Percentiles rank a stretch among this genome's conserved stretches.
These are phyloP conservation scores for Cystobasidium sp. DNA, from an alignment of 1,284 basidiomycete species.

Conservation along the genomic window DNA sequence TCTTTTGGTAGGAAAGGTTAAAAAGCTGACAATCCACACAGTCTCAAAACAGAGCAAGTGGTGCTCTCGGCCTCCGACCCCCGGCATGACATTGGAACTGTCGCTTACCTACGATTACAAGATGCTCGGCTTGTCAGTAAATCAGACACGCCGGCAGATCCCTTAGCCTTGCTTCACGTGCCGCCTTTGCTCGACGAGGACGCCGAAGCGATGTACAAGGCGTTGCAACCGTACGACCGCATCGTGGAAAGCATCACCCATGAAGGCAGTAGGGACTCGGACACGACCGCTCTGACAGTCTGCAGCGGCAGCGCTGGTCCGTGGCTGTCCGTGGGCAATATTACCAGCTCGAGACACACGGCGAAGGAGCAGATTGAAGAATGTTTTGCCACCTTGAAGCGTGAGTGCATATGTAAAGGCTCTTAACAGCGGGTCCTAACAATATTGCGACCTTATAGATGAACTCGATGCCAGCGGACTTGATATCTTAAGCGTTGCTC, in stretches of 20 bases:
- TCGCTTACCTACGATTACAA: slow-evolving; percentile 83
- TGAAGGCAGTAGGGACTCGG: not conserved
- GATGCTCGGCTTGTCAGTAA: slow-evolving; percentile 63
- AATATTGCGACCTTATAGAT: slow-evolving; percentile 58
- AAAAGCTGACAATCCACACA: slow-evolving; percentile 52
- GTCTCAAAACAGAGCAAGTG: slow-evolving; percentile 70
- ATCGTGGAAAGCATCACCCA: not conserved
- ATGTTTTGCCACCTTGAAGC: slow-evolving; percentile 58
- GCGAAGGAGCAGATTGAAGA: slow-evolving; percentile 45
- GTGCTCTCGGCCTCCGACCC: slow-evolving; percentile 72
- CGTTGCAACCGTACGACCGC: not conserved
- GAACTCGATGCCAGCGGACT: slow-evolving; percentile 62
- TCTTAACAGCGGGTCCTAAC: not conserved
- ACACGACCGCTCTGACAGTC: not conserved
- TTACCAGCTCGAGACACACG: not conserved
- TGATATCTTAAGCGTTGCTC: slow-evolving; percentile 65
- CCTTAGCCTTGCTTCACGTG: slow-evolving; percentile 47
- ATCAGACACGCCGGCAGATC: slow-evolving; percentile 44
- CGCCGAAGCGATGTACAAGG: slow-evolving; percentile 31
- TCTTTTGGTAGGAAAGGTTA: not conserved
- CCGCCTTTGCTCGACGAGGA: slow-evolving; percentile 65
- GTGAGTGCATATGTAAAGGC: slow-evolving; percentile 57
- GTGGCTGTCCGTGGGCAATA: slow-evolving; percentile 43
- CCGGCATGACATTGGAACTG: slow-evolving; percentile 59
- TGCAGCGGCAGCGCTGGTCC: not conserved